phyloP scores from a whole-genome alignment of 352 stramenopile species.

The Phytopythium vexans region DNA sequence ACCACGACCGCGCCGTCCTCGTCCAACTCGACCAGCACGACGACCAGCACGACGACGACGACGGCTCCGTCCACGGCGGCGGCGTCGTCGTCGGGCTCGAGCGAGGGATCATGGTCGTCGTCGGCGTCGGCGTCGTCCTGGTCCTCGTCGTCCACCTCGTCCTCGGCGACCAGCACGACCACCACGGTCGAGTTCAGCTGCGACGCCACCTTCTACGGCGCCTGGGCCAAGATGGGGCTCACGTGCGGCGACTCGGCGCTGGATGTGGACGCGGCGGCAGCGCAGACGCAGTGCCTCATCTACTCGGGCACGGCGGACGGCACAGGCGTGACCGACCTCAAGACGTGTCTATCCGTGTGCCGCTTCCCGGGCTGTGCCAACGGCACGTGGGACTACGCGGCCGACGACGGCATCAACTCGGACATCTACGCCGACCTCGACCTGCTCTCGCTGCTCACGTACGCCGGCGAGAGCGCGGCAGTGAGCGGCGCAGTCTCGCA shows the following conservation, averaged over 20 bases:
- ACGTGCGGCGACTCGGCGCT: conserved; percentile 50
- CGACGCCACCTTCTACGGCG: conserved; percentile 75
- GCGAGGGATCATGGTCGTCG: conserved; percentile 7
- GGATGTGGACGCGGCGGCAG: conserved; percentile 39
- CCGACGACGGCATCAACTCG: conserved; percentile 61
- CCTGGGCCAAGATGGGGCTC: conserved; percentile 64
- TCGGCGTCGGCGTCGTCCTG: conserved; percentile 4
- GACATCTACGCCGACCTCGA: conserved; percentile 66
- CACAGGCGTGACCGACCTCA: conserved; percentile 44
- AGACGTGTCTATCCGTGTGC: conserved; percentile 78
- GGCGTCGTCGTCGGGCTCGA: neutral
- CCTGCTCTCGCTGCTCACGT: conserved; percentile 56
- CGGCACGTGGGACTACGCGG: conserved; percentile 73
- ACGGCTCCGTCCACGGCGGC: conserved; percentile 2
- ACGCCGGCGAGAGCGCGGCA: conserved; percentile 29
- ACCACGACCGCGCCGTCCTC: conserved; percentile 9
- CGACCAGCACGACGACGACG: conserved; percentile 6
- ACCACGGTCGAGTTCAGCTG: conserved; percentile 59
- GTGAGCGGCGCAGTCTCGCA: conserved; percentile 29
- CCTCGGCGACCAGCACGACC: conserved; percentile 1
- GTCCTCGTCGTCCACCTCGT: neutral
- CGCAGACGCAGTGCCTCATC: conserved; percentile 68
- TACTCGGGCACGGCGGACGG: conserved; percentile 64
- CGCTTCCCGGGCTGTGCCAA: conserved; percentile 73
- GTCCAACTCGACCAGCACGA: conserved; percentile 5